These are phyloP conservation scores for Triticum timopheevii DNA, from an alignment of 176 grass and related monocot species.

Conservation along the genomic window DNA sequence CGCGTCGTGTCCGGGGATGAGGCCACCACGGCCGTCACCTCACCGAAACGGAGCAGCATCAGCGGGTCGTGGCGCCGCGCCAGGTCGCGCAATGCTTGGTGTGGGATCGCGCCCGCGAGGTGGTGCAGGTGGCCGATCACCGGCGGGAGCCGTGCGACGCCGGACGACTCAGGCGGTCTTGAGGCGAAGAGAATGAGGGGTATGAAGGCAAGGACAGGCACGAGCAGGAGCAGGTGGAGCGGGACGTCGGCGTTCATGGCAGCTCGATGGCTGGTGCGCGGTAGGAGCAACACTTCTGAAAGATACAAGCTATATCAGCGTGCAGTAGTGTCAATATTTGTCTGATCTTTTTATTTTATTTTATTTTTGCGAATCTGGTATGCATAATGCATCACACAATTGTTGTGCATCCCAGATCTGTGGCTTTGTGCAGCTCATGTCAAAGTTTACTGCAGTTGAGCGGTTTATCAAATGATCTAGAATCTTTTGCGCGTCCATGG, in stretches of 20 bases:
- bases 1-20: constrained; percentile 27
- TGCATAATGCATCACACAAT: too few relatives aligned
- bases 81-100: constrained; percentile 42
- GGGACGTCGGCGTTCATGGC: constrained; percentile 6
- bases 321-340: background rate
- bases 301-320: background rate
- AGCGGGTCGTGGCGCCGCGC: constrained; percentile 42
- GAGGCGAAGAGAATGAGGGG: background rate
- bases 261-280: background rate
- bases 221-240: background rate
- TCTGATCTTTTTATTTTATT: too few relatives aligned
- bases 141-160: background rate
- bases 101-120: constrained; percentile 41
- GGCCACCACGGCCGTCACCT: constrained; percentile 31
- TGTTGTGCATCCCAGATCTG: background rate
- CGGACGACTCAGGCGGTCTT: too few relatives aligned
- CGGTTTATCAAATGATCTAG: background rate
- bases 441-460: background rate
- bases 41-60: constrained; percentile 61
- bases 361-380: too few relatives aligned
- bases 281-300: background rate
- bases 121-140: constrained; percentile 66
- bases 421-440: background rate
- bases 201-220: background rate
- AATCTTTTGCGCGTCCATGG: background rate